Evolutionary conservation across 495 filamentous ascomycete genomes (phyloP).

Genomic region (Daldinia grandis): DNA sequence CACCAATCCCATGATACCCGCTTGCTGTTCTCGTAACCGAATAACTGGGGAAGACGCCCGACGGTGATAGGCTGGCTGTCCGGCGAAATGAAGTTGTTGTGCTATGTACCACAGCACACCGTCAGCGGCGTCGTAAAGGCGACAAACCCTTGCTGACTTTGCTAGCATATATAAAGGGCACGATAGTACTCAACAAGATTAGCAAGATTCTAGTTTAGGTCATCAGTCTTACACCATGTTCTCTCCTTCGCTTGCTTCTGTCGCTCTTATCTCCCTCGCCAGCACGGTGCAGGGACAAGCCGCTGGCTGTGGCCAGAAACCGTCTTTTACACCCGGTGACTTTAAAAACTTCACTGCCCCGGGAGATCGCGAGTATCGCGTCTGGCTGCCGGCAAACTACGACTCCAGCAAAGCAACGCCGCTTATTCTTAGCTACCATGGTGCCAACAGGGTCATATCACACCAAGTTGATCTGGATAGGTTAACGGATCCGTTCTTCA

Average conservation of each 20-base stretch:
- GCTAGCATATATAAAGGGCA: not conserved
- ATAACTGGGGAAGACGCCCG: not conserved
- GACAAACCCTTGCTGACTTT: not conserved
- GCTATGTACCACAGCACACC: not conserved
- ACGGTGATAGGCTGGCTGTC: not conserved
- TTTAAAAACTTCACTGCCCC: slow-evolving; percentile 32
- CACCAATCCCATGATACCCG: not conserved
- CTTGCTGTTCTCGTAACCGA: not conserved
- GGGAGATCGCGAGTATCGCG: slow-evolving; percentile 48
- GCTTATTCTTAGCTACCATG: slow-evolving; percentile 59
- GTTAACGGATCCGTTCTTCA: slow-evolving; percentile 56
- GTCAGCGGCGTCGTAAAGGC: not conserved
- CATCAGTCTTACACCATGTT: slow-evolving; percentile 14
- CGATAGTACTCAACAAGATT: not conserved
- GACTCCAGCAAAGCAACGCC: slow-evolving; percentile 48
- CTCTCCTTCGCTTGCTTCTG: slow-evolving; percentile 11
- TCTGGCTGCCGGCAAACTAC: slow-evolving; percentile 52
- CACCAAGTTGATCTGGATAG: slow-evolving; percentile 52
- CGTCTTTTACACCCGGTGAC: slow-evolving; percentile 20
- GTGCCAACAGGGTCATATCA: slow-evolving; percentile 46
- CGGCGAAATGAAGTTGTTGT: not conserved
- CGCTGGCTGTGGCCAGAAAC: slow-evolving; percentile 16
- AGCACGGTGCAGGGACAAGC: slow-evolving; percentile 12
- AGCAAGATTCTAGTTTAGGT: not conserved
- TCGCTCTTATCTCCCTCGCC: slow-evolving; percentile 12